phyloP scores from a whole-genome alignment of 2,329 filamentous ascomycete genomes.

The Karstenula rhodostoma region DNA sequence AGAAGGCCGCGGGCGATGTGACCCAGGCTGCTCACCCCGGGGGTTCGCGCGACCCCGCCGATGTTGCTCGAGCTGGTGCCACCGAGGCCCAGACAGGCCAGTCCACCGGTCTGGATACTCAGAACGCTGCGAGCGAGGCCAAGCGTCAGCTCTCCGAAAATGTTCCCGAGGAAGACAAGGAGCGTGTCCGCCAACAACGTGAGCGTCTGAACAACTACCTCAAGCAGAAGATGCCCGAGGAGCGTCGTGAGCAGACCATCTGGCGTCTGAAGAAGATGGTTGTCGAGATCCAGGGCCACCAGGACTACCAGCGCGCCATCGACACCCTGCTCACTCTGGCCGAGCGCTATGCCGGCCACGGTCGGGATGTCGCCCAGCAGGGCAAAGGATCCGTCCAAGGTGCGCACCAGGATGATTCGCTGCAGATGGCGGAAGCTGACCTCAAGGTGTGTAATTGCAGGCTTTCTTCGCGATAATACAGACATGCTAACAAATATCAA shows the following conservation, averaged over 20 bases:
- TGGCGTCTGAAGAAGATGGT: slow-evolving; percentile 98
- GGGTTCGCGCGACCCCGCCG: slow-evolving; percentile 62
- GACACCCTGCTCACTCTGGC: slow-evolving; percentile 84
- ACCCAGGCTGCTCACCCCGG: slow-evolving; percentile 64
- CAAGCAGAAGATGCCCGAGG: slow-evolving; percentile 84
- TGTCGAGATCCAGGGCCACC: slow-evolving; percentile 92
- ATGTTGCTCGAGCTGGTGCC: slow-evolving; percentile 62
- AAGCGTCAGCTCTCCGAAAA: slow-evolving; percentile 69
- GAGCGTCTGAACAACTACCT: slow-evolving; percentile 75
- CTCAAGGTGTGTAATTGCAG: slow-evolving; percentile 68
- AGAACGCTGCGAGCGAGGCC: slow-evolving; percentile 59
- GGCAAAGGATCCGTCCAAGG: slow-evolving; percentile 75
- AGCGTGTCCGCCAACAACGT: slow-evolving; percentile 51
- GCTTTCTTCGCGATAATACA: slow-evolving; percentile 47
- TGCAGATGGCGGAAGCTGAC: slow-evolving; percentile 79
- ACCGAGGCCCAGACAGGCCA: slow-evolving; percentile 58
- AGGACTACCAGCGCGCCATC: slow-evolving; percentile 92
- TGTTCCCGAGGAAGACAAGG: slow-evolving; percentile 67
- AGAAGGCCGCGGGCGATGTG: slow-evolving; percentile 65
- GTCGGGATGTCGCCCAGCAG: slow-evolving; percentile 70
- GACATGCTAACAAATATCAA: slow-evolving; percentile 63
- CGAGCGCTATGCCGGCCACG: slow-evolving; percentile 83
- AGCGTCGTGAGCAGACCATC: slow-evolving; percentile 90
- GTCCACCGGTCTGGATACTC: slow-evolving; percentile 61
- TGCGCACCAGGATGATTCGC: slow-evolving; percentile 68